Conservation (phyloP, 805 yeast genomes). For the Lipomyces spencermartinsiae region DNA sequence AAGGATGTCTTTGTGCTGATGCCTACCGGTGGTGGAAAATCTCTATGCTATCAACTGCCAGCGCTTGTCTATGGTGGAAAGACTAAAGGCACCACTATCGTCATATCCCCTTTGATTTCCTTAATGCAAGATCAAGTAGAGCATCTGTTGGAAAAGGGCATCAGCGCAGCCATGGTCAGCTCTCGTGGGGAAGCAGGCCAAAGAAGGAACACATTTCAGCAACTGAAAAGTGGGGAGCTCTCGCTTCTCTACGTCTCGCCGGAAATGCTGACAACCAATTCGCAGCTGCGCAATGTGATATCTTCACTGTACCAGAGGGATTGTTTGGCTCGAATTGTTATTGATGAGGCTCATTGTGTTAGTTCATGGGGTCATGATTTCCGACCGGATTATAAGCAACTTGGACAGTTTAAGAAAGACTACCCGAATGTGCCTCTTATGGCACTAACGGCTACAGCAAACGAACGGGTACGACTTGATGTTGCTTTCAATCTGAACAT, state of each 20-base stretch:
- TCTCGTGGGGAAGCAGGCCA: constrained; percentile 73
- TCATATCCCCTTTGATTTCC: constrained; percentile 91
- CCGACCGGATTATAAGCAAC: constrained; percentile 89
- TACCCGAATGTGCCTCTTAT: constrained; percentile 86
- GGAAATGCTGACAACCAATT: constrained; percentile 85
- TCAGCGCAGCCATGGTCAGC: constrained; percentile 86
- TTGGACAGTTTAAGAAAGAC: constrained; percentile 71
- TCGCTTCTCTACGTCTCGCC: constrained; percentile 89
- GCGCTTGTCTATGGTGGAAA: constrained; percentile 78
- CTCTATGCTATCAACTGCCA: constrained; percentile 93
- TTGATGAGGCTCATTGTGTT: constrained; percentile 98
- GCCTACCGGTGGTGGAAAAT: constrained; percentile 99
- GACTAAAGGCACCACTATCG: constrained; percentile 85
- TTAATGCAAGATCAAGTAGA: constrained; percentile 97
- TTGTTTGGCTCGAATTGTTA: constrained; percentile 80
- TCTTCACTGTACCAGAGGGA: constrained; percentile 59
- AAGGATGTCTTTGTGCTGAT: constrained; percentile 90
- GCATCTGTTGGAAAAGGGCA: constrained; percentile 68
- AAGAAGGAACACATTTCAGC: constrained; percentile 63
- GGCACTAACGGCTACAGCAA: constrained; percentile 98
- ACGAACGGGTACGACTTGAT: constrained; percentile 84
- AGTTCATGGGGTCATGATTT: constrained; percentile 99
- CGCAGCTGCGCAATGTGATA: constrained; percentile 69
- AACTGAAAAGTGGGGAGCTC: constrained; percentile 68
- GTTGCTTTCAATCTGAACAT: constrained; percentile 78